Evolutionary conservation across 2,329 filamentous ascomycete genomes (phyloP).

Genomic region (Emericellopsis cladophorae): DNA sequence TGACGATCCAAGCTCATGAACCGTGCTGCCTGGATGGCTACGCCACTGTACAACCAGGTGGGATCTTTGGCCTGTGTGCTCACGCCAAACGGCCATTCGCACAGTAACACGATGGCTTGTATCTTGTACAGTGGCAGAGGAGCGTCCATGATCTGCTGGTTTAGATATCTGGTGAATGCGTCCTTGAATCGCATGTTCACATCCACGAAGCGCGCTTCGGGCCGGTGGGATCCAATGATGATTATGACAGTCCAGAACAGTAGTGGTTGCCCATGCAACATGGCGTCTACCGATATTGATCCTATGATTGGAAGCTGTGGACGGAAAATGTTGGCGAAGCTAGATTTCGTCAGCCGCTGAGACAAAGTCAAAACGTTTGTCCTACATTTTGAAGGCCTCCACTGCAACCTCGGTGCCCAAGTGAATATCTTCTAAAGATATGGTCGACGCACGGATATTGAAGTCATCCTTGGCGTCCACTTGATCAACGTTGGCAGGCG

Average conservation of each 20-base stretch:
- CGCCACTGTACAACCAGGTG: conserved; percentile 16
- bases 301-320: conserved; percentile 13
- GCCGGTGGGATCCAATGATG: conserved; percentile 9
- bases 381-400: background rate
- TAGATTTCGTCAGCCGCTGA: background rate
- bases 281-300: conserved; percentile 10
- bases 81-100: conserved; percentile 14
- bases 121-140: conserved; percentile 14
- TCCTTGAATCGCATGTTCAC: conserved; percentile 10
- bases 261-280: conserved; percentile 11
- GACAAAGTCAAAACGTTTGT: no score
- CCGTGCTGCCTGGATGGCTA: conserved; percentile 15
- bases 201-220: conserved; percentile 5
- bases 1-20: conserved; percentile 14
- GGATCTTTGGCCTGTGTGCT: conserved; percentile 11
- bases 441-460: background rate
- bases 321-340: background rate
- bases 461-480: background rate
- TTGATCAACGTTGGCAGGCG: conserved; percentile 6
- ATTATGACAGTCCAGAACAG: conserved; percentile 16
- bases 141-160: conserved; percentile 8
- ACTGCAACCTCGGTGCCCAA: background rate
- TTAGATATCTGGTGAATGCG: conserved; percentile 10
- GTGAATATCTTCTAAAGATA: background rate
- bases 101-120: conserved; percentile 13